Percentiles rank a stretch among this genome's conserved stretches.
Conservation (phyloP, 345 rosid genomes). For the Angophora floribunda region DNA sequence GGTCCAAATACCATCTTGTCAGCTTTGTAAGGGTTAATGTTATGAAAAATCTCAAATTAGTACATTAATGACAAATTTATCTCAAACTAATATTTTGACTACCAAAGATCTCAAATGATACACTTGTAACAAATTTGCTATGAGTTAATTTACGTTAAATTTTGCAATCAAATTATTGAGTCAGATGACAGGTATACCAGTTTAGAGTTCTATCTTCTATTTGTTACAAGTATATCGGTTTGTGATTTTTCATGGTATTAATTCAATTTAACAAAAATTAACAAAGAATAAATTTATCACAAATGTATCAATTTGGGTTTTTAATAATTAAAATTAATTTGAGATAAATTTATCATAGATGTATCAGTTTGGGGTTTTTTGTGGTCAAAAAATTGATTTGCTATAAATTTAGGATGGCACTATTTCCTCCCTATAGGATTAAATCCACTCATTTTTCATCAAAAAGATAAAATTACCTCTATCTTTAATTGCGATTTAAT, state of each 20-base stretch:
- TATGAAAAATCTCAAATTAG: rapidly evolving
- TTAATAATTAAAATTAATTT: too few species aligned
- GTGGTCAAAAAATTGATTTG: background rate
- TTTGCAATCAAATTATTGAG: rapidly evolving
- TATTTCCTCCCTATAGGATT: too few species aligned
- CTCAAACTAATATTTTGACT: too few species aligned
- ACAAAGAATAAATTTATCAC: rapidly evolving
- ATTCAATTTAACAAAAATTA: background rate
- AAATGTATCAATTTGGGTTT: too few species aligned
- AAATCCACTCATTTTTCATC: too few species aligned
- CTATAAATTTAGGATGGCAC: too few species aligned
- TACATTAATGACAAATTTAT: too few species aligned
- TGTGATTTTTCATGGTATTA: too few species aligned
- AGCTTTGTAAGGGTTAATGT: background rate
- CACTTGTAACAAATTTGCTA: too few species aligned
- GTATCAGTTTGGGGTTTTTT: background rate
- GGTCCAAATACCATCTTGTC: background rate
- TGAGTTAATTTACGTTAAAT: rapidly evolving
- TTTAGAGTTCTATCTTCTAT: rapidly evolving
- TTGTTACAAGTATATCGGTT: rapidly evolving
- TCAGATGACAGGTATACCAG: rapidly evolving
- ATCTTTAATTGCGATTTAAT: too few species aligned
- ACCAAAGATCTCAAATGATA: background rate
- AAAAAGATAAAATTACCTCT: too few species aligned
- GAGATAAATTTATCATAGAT: too few species aligned